These are phyloP conservation scores for Zygnema cylindricum DNA, from an alignment of 139 green algal species.

Conservation along the genomic window DNA sequence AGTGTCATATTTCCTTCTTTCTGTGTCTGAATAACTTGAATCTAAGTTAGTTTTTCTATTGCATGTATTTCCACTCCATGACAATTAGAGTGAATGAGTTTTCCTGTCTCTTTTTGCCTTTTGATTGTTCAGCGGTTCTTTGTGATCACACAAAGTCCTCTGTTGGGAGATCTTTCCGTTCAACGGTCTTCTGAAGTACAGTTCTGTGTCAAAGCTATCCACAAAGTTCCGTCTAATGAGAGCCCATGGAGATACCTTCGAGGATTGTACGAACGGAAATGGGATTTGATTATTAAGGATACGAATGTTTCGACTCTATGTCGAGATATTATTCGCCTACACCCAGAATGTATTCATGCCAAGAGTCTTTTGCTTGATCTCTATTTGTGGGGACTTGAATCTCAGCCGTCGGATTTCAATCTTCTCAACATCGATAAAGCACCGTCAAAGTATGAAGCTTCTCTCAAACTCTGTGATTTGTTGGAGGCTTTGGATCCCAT, in stretches of 20 bases:
- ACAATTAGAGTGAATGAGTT: too few relatives aligned
- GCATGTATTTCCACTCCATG: too few relatives aligned
- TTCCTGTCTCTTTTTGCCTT: too few relatives aligned
- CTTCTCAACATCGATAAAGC: not conserved
- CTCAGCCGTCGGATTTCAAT: not conserved
- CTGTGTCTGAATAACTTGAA: too few relatives aligned
- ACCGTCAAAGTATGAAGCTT: not conserved
- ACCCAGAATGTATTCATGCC: slow-evolving; percentile 37
- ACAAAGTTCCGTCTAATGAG: slow-evolving; percentile 59
- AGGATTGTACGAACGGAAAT: slow-evolving; percentile 38
- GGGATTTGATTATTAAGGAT: slow-evolving; percentile 9
- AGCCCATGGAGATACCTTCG: slow-evolving; percentile 64
- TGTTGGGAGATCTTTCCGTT: slow-evolving; percentile 3
- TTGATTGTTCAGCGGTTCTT: slow-evolving; percentile 53
- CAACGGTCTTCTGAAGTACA: slow-evolving; percentile 33
- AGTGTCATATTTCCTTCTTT: too few relatives aligned
- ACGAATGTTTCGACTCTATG: not conserved
- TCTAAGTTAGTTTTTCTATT: too few relatives aligned
- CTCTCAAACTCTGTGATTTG: not conserved
- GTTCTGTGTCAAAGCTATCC: slow-evolving; percentile 39
- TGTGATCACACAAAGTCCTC: slow-evolving; percentile 30
- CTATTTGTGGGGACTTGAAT: not conserved
- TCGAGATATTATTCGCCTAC: slow-evolving; percentile 14
- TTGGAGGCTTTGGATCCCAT: not conserved
- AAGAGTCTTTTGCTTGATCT: slow-evolving; percentile 26